Evolutionary conservation across 495 filamentous ascomycete species (phyloP).

Genomic region (Xylaria scruposa): DNA sequence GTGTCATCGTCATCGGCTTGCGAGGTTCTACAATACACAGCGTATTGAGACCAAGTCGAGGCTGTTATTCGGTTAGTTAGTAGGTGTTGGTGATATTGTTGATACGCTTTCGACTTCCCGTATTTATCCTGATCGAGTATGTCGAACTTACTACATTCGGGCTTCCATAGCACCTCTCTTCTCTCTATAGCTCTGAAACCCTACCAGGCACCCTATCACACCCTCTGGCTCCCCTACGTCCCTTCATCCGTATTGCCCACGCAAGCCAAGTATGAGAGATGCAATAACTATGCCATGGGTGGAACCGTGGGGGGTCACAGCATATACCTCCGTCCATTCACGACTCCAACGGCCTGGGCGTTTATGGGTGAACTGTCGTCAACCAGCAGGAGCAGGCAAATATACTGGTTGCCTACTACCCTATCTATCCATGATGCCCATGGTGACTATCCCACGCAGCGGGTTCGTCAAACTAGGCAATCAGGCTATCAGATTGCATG

Average conservation of each 20-base stretch:
- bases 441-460: slow-evolving; percentile 19
- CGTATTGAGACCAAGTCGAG: neutral
- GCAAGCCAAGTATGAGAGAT: slow-evolving; percentile 24
- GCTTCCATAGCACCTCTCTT: neutral
- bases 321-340: slow-evolving; percentile 26
- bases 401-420: neutral
- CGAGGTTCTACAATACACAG: neutral
- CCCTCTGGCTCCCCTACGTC: neutral
- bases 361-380: slow-evolving; percentile 6
- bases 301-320: slow-evolving; percentile 29
- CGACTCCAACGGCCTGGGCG: slow-evolving; percentile 20
- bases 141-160: neutral
- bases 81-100: neutral
- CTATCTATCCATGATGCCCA: slow-evolving; percentile 7
- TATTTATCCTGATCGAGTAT: neutral
- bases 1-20: slow-evolving; percentile 22
- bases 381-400: slow-evolving; percentile 3
- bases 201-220: slow-evolving; percentile 5
- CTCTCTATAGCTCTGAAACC: neutral
- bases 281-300: slow-evolving; percentile 20
- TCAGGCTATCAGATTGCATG: slow-evolving; percentile 27
- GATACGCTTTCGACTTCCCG: neutral
- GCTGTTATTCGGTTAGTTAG: neutral
- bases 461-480: slow-evolving; percentile 25
- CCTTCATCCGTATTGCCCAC: slow-evolving; percentile 23